Evolutionary conservation across 768 basidiomycete genomes (phyloP).

Genomic region (Russula emetica): DNA sequence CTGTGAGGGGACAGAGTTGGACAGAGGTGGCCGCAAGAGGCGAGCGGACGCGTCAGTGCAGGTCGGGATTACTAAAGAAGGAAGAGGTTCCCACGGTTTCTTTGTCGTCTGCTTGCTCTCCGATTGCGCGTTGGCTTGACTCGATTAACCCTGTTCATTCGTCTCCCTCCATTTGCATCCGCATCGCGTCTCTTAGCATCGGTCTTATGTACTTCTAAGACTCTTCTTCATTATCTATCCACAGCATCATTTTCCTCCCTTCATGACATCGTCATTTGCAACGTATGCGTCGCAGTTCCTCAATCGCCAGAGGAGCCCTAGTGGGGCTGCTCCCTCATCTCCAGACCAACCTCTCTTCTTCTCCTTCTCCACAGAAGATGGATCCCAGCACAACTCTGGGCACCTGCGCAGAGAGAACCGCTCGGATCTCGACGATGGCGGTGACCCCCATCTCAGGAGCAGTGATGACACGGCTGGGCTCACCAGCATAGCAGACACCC

Average conservation of each 20-base stretch:
- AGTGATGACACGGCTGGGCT: slow-evolving; percentile 35
- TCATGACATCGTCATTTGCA: slow-evolving; percentile 67
- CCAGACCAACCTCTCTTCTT: slow-evolving; percentile 81
- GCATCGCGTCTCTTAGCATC: not conserved
- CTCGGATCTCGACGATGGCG: slow-evolving; percentile 61
- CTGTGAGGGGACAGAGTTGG: too few species aligned
- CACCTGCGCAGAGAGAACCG: slow-evolving; percentile 34
- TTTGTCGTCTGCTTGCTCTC: not conserved
- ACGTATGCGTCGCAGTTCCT: slow-evolving; percentile 81
- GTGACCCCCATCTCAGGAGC: slow-evolving; percentile 68
- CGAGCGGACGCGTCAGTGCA: not conserved
- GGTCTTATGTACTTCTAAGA: slow-evolving; percentile 17
- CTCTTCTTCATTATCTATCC: not conserved
- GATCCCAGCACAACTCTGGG: slow-evolving; percentile 47
- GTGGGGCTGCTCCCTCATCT: slow-evolving; percentile 44
- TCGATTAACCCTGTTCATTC: slow-evolving; percentile 6
- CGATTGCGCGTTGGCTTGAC: slow-evolving; percentile 5
- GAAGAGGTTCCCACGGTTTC: slow-evolving; percentile 10
- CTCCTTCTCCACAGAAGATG: slow-evolving; percentile 78
- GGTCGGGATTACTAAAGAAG: not conserved
- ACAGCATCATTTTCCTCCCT: not conserved
- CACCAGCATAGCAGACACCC: slow-evolving; percentile 32
- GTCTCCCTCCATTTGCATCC: not conserved
- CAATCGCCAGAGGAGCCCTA: slow-evolving; percentile 48
- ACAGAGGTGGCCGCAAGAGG: not conserved